Evolutionary conservation across 768 basidiomycete species (phyloP), one percentile per base, ranked within the genome.

Genomic region (Mycena vitilis): DNA sequence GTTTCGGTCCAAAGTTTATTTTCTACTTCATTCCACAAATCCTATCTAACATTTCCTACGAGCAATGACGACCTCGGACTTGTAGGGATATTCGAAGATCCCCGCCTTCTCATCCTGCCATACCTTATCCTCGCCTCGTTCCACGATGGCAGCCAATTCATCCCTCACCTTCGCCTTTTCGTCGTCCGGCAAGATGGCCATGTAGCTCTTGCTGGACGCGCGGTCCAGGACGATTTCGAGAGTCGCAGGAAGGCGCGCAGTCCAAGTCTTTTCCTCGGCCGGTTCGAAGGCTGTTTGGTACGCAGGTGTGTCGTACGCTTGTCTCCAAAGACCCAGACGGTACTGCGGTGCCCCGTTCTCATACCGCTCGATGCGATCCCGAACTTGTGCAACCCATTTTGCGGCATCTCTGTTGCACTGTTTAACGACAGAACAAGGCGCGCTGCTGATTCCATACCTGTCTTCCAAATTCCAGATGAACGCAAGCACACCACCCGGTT

Each of bases 391-490:
- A 51, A 95, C 91, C 94, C 94, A 96, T n/a, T 75, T 74, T 22
- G 90, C 90, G 2, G 78, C 78, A 25, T 87, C 84, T 69, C 91
- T 91, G 71, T 4, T n/a, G 51, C 25, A 9, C 7, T 56, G 56
- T 65, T 57, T 48, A 7, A 12, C 34, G 16, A 20, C 18, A 22
- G 18, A 36, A 18, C 1, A 34, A 30, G 30, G 23, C 20, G 11
- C 12, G 20, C 45, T n/a, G 51, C n/a, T n/a, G n/a, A n/a, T n/a
- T n/a, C n/a, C 79, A 53, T 66, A 90, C 90, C 91, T 83, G 78
- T 95, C 91, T 78, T 98, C 96, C 37, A 96, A 81, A 79, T 98
- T 98, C 96, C 96, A 98, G 54, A 96, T 88, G 63, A 94, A 84
- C 8, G 85, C 90, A 20, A 92, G 84, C 1, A 85, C 78, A 3